These are phyloP conservation scores for Borovskyia barvae DNA, from an alignment of 208 protist species.

Conservation along the genomic window DNA sequence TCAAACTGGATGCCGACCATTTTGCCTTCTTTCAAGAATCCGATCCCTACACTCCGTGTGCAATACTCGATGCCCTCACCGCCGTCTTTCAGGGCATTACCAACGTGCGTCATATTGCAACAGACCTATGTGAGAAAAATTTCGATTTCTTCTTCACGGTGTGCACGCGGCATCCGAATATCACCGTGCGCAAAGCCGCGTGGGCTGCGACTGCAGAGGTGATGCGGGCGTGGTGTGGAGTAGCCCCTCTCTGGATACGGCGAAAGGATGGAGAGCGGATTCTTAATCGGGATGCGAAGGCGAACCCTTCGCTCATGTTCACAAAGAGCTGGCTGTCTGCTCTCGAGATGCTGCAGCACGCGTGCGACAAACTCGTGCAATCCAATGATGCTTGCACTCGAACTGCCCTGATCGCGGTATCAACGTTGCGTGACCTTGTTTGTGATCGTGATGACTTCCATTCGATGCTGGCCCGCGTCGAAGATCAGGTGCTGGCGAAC, in stretches of 20 bases:
- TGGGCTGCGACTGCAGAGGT: constrained; percentile 31
- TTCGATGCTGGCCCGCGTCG: constrained; percentile 27
- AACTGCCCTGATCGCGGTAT: constrained; percentile 44
- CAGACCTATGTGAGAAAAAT: constrained; percentile 21
- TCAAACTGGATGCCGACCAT: constrained; percentile 49
- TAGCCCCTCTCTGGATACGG: constrained; percentile 13
- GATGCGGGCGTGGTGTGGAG: constrained; percentile 42
- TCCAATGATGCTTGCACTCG: constrained; percentile 28
- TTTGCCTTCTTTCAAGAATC: constrained; percentile 59
- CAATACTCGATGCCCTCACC: constrained; percentile 33
- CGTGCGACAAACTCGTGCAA: constrained; percentile 25
- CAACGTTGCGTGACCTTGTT: constrained; percentile 53
- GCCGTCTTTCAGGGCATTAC: constrained; percentile 36
- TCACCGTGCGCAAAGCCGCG: constrained; percentile 23
- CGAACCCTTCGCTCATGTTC: constrained; percentile 30
- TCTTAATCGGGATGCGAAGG: constrained; percentile 12
- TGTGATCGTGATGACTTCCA: constrained; percentile 37
- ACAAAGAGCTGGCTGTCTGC: constrained; percentile 42
- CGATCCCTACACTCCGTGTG: constrained; percentile 64
- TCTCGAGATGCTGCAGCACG: constrained; percentile 22
- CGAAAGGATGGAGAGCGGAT: constrained; percentile 16
- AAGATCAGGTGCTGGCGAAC: constrained; percentile 12
- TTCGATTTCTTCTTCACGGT: constrained; percentile 34
- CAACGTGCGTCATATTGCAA: constrained; percentile 28
- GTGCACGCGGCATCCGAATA: constrained; percentile 24